phyloP scores from a whole-genome alignment of 768 basidiomycete species.

The Candolleomyces aberdarensis region DNA sequence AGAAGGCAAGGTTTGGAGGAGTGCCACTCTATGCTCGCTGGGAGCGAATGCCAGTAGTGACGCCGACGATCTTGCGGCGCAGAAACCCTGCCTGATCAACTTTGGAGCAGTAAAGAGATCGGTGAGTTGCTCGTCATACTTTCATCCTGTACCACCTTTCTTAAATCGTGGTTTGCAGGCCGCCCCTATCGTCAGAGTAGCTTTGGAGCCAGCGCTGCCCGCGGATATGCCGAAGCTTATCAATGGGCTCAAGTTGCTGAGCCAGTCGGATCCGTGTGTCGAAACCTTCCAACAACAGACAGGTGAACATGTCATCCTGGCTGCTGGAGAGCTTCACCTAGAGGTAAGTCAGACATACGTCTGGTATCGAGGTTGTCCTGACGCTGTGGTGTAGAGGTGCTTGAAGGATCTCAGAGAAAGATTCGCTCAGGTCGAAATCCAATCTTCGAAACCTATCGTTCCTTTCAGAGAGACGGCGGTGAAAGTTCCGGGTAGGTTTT shows the following conservation, averaged over 20 bases:
- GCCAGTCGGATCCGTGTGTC: slow-evolving; percentile 95
- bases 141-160: neutral
- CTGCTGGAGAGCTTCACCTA: slow-evolving; percentile 92
- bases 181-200: slow-evolving; percentile 92
- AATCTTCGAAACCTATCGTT: slow-evolving; percentile 92
- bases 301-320: slow-evolving; percentile 94
- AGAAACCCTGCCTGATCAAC: slow-evolving; percentile 66
- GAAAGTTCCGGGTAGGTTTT: slow-evolving; percentile 60
- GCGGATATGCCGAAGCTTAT: slow-evolving; percentile 90
- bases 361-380: neutral
- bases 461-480: slow-evolving; percentile 96
- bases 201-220: slow-evolving; percentile 79
- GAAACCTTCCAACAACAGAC: slow-evolving; percentile 97
- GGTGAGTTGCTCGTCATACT: slow-evolving; percentile 38
- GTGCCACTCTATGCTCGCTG: slow-evolving; percentile 84
- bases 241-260: slow-evolving; percentile 81
- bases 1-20: slow-evolving; percentile 87
- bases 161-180: slow-evolving; percentile 39
- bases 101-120: slow-evolving; percentile 67
- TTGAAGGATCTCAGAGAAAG: slow-evolving; percentile 94
- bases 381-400: slow-evolving; percentile 62
- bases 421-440: slow-evolving; percentile 91
- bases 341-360: slow-evolving; percentile 53
- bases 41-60: slow-evolving; percentile 36
- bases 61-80: slow-evolving; percentile 27